Evolutionary conservation across 129 eudicot genomes (phyloP).

Genomic region (Apium graveolens): DNA sequence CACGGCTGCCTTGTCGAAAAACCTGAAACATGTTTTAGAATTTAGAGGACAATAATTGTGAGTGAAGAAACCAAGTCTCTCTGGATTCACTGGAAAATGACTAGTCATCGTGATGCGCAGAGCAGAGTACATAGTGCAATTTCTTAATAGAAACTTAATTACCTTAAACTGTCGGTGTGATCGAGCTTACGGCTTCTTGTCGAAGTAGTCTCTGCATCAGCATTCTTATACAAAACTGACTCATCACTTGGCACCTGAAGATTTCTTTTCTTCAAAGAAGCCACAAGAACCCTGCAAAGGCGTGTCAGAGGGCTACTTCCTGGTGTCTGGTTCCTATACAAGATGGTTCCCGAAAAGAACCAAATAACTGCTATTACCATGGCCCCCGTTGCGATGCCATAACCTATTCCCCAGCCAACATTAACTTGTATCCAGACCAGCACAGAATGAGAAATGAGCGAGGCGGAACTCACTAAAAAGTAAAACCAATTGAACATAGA

Average conservation of each 20-base stretch:
- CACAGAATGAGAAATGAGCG: slow-evolving; percentile 49
- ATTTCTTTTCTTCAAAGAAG: slow-evolving; percentile 39
- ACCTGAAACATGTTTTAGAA: slow-evolving; percentile 24
- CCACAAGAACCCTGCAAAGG: slow-evolving; percentile 56
- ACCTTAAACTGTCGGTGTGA: slow-evolving; percentile 53
- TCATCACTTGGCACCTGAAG: slow-evolving; percentile 45
- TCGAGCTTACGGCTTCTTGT: slow-evolving; percentile 44
- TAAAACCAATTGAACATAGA: slow-evolving; percentile 66
- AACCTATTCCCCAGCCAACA: slow-evolving; percentile 76
- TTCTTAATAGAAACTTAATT: neutral
- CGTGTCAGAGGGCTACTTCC: slow-evolving; percentile 58
- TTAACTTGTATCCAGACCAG: slow-evolving; percentile 64
- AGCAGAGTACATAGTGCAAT: neutral
- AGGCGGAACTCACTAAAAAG: slow-evolving; percentile 46
- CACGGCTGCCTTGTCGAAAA: slow-evolving; percentile 74
- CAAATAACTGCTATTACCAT: slow-evolving; percentile 47
- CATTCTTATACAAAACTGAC: slow-evolving; percentile 35
- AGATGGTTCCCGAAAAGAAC: slow-evolving; percentile 44
- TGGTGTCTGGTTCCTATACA: slow-evolving; percentile 54
- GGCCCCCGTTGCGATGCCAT: slow-evolving; percentile 45
- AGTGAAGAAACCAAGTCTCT: neutral
- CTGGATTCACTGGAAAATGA: neutral
- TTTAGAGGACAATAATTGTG: neutral
- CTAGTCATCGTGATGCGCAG: neutral
- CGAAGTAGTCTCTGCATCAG: slow-evolving; percentile 29